Evolutionary conservation across 2,329 filamentous ascomycete species (phyloP), one percentile per base, ranked within the genome.

Genomic region (Venturia nashicola): DNA sequence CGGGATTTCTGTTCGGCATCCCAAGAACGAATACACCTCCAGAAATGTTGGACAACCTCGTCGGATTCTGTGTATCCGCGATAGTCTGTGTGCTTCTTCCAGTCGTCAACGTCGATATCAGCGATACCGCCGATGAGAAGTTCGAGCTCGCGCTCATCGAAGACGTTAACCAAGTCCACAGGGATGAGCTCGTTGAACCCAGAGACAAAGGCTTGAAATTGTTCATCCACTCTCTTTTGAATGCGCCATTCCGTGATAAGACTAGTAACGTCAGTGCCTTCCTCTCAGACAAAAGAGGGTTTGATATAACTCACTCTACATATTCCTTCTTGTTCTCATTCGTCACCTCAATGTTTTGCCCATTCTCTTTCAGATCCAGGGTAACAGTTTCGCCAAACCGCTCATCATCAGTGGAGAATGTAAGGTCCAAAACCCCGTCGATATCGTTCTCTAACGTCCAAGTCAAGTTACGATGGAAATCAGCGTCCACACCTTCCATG

Each of bases 81-180:
- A 77, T 99, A 99, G 73, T 99, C 94, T 59, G 94, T 99, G 78
- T 99, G 94, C 82, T 99, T 99, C 88, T 99, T 97, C 94, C 94
- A 99, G 77, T 99, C 94, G 66, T 99, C 94, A 18, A 99, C 93
- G 72, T 99, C 94, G 69, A 99, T 99, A 77, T 99, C 94, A n/a
- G 94, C 94, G 70, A 99, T 99, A 82, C 94, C 94, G 68, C 94
- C 94, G 72, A 99, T 97, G 69, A 99, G 83, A 69, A 99, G 79
- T 77, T 99, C 94, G 59, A 99, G 82, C 77, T 99, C 94, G 71
- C 94, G 89, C 80, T 99, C 94, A 72, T 99, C 94, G 72, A 99
- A 99, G 48, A 99, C 94, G 71, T 97, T 97, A 76, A 99, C 92
- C 61, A 99, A 83, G 72, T 99, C 94, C 64, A 92, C 86, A 2